Evolutionary conservation across 2,329 filamentous ascomycete genomes (phyloP).

Genomic region (Phialocephala sp.): DNA sequence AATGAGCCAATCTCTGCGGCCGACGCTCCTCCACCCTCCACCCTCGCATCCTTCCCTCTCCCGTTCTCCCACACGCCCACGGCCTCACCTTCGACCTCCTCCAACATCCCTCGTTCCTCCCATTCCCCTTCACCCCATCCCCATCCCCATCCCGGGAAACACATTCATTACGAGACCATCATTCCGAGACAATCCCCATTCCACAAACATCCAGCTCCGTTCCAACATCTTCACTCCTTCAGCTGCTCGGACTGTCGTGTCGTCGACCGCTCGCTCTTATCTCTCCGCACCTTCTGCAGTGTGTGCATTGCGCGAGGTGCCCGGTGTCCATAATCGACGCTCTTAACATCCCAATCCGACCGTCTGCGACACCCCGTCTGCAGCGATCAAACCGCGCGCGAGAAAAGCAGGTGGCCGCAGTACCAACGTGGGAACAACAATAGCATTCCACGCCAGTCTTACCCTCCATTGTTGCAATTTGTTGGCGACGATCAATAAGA

Average conservation of each 20-base stretch:
- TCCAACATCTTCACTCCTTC: conserved; percentile 11
- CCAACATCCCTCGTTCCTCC: not conserved
- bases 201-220: not conserved
- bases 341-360: conserved; percentile 20
- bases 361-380: conserved; percentile 24
- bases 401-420: conserved; percentile 19
- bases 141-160: not conserved
- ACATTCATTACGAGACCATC: conserved; percentile 9
- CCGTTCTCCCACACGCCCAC: not conserved
- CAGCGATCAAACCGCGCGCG: conserved; percentile 31
- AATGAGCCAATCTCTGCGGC: not conserved
- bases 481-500: conserved; percentile 4
- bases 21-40: not conserved
- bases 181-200: conserved; percentile 6
- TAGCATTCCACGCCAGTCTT: conserved; percentile 1
- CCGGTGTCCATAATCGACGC: conserved; percentile 15
- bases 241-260: not conserved
- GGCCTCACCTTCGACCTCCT: conserved; percentile 6
- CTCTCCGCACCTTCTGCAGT: not conserved
- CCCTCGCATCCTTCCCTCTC: not conserved
- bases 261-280: not conserved
- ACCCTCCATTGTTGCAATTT: not conserved
- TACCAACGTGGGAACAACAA: conserved; percentile 10
- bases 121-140: not conserved
- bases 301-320: conserved; percentile 7